Conservation (phyloP, 768 basidiomycete species). For the Phylloporus scabripes region DNA sequence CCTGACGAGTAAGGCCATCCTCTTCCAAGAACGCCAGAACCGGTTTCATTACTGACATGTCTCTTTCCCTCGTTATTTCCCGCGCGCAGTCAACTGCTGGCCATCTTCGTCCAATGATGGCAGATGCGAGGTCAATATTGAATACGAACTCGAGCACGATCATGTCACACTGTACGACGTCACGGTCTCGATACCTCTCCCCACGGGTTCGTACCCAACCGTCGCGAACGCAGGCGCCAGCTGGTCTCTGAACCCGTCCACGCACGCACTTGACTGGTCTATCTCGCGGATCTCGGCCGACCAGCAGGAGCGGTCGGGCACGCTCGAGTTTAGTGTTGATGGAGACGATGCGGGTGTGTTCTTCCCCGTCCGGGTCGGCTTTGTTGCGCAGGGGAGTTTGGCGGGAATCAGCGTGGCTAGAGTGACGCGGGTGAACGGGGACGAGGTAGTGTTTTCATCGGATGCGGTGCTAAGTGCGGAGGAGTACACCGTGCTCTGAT, state of each 20-base stretch:
- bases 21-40: neutral
- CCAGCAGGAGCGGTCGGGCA: conserved; percentile 57
- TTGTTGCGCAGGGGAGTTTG: conserved; percentile 76
- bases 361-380: conserved; percentile 87
- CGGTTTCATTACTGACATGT: neutral
- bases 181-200: conserved; percentile 87
- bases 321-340: conserved; percentile 84
- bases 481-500: conserved; percentile 50
- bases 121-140: conserved; percentile 92
- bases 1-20: conserved; percentile 65
- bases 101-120: conserved; percentile 89
- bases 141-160: conserved; percentile 92
- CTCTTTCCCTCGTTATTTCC: neutral
- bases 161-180: conserved; percentile 77
- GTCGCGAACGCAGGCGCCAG: conserved; percentile 62
- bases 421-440: conserved; percentile 50
- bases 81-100: conserved; percentile 87
- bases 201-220: conserved; percentile 80
- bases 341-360: conserved; percentile 80
- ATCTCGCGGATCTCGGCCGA: conserved; percentile 60
- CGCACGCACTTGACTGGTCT: conserved; percentile 82
- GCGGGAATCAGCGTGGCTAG: conserved; percentile 65
- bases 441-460: conserved; percentile 49
- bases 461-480: conserved; percentile 51
- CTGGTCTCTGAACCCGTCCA: conserved; percentile 77